A percentile compares a stretch with the other conserved stretches of the same genome.
These are phyloP conservation scores for Beauveria brongniartii DNA, from an alignment of 2,329 filamentous ascomycete genomes.

Conservation along the genomic window DNA sequence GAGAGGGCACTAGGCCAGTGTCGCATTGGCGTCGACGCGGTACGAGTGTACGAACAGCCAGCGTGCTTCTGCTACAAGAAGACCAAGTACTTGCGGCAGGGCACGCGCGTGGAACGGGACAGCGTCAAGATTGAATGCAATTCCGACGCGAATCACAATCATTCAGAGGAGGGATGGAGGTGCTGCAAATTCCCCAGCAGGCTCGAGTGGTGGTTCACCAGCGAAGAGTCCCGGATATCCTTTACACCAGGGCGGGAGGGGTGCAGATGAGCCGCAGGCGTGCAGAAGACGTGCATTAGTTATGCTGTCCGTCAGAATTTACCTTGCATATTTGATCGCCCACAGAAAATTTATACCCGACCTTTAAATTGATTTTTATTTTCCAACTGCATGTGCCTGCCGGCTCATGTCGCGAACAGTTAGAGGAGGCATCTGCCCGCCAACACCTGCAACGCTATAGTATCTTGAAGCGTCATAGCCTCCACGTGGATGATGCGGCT, in stretches of 20 bases:
- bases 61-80: neutral
- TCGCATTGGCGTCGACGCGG: neutral
- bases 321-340: neutral
- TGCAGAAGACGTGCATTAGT: neutral
- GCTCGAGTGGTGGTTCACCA: constrained; percentile 9
- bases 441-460: neutral
- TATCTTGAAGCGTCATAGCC: too few species aligned
- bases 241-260: neutral
- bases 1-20: constrained; percentile 8
- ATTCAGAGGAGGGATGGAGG: neutral
- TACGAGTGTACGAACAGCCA: neutral
- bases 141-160: neutral
- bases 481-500: too few species aligned
- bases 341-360: neutral
- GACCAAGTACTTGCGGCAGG: constrained; percentile 1
- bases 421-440: neutral
- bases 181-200: neutral
- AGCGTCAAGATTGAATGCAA: neutral
- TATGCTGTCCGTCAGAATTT: neutral
- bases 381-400: too few species aligned
- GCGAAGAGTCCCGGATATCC: constrained; percentile 1
- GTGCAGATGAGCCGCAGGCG: neutral
- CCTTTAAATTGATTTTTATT: too few species aligned
- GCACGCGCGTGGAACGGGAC: neutral
- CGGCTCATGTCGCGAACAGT: too few species aligned